Conservation (phyloP, 176 grass and related monocot species). For the Tuctoria greenei region DNA sequence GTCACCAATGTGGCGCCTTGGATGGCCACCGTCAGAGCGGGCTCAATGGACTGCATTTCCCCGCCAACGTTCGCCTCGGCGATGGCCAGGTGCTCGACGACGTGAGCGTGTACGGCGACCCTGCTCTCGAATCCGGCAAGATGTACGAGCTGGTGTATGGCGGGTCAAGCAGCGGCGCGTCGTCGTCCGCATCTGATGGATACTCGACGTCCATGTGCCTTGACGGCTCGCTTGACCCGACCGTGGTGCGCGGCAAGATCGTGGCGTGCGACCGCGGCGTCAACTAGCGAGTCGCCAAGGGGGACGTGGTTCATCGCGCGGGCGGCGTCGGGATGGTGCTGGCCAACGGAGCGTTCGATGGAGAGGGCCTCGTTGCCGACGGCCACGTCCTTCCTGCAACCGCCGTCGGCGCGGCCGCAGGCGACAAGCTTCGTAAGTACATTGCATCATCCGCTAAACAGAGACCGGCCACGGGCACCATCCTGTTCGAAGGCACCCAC, state of each 20-base stretch:
- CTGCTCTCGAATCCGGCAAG: slow-evolving; percentile 51
- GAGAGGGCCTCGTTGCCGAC: slow-evolving; percentile 88
- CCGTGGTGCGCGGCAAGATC: slow-evolving; percentile 59
- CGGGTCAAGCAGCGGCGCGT: slow-evolving; percentile 34
- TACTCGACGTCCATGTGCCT: slow-evolving; percentile 89
- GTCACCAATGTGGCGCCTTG: slow-evolving; percentile 93
- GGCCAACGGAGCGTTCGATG: slow-evolving; percentile 86
- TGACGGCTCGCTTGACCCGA: slow-evolving; percentile 73
- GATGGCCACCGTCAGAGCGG: slow-evolving; percentile 83
- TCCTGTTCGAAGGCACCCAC: slow-evolving; percentile 82
- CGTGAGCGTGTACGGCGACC: slow-evolving; percentile 82
- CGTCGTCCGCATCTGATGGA: slow-evolving; percentile 46
- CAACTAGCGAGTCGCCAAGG: slow-evolving; percentile 77
- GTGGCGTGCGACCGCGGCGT: slow-evolving; percentile 92
- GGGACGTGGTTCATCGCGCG: slow-evolving; percentile 69
- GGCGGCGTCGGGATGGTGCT: slow-evolving; percentile 85
- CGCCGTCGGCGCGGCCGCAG: slow-evolving; percentile 60
- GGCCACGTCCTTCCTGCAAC: slow-evolving; percentile 86
- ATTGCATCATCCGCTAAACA: slow-evolving; percentile 50
- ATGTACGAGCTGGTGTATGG: slow-evolving; percentile 75
- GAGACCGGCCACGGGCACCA: slow-evolving; percentile 64
- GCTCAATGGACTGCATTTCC: slow-evolving; percentile 97
- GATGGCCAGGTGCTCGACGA: slow-evolving; percentile 67
- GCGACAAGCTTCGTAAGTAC: slow-evolving; percentile 74
- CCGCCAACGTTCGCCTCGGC: slow-evolving; percentile 75